Evolutionary conservation across 768 basidiomycete species (phyloP), one percentile per base, ranked within the genome.

Genomic region (Flagelloscypha sp.): DNA sequence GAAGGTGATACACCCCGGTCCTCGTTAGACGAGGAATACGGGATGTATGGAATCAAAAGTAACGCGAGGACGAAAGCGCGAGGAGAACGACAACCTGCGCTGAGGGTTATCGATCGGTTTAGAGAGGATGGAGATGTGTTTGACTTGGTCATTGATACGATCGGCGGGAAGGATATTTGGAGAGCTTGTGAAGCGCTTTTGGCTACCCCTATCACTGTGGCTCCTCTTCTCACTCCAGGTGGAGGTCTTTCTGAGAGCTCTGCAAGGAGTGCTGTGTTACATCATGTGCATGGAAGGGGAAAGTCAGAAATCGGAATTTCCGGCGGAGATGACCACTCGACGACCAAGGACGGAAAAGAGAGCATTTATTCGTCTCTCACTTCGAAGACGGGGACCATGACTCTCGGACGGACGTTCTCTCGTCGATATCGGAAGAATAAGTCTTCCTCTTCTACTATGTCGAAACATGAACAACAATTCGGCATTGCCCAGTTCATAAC

Each of bases 81-180:
- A 58, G n/a, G 70, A 72, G 6, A 53, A 68, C 3, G 69, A 67
- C n/a, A n/a, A 4, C 64, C 68, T 16, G 62, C 62, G 34, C 63
- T 70, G 9, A 53, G 71, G 32, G 70, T 80, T 21, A 56, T 82
- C 21, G 70, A 70, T 36, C 56, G 66, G 36, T 48, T 78, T 13
- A 57, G 58, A 17, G 63, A 58, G 30, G 76, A 76, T 31, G 73
- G 72, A 16, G 70, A 74, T 40, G 57, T 61, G 22, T 84, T 92
- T 54, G 88, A 93, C 51, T 82, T 76, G 15, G 70, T 95, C 3
- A 54, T 93, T 42, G 92, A 94, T 54, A 84, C 83, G 1, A 59
- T 87, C 12, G 90, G 90, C 3, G 87, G 90, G 11, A 71, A 72
- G 49, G 76, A 72, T 24, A 68, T 92, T 23, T 86, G 88, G 72